A percentile compares a stretch with the other conserved stretches of the same genome.
Conservation (phyloP, 352 stramenopile species). For the Plasmopara halstedii region DNA sequence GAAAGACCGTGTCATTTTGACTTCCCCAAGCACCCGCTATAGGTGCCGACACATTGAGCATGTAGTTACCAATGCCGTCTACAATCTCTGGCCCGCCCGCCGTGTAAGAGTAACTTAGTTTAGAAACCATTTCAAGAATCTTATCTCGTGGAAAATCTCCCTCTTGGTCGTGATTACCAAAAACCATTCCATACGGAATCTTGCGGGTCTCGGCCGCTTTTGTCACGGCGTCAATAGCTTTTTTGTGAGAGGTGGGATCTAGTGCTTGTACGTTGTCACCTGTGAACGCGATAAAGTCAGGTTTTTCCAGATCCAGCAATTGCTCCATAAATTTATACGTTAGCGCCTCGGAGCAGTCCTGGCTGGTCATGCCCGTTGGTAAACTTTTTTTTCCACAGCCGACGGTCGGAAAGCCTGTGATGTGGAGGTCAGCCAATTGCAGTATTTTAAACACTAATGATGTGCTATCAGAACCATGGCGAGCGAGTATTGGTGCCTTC, state of each 20-base stretch:
- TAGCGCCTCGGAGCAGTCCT: constrained; percentile 34
- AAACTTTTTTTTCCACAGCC: constrained; percentile 15
- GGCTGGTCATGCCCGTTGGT: constrained; percentile 16
- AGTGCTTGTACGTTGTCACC: constrained; percentile 47
- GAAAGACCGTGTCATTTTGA: constrained; percentile 25
- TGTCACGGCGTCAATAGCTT: constrained; percentile 31
- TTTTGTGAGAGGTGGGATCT: constrained; percentile 18
- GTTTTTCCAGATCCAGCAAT: constrained; percentile 39
- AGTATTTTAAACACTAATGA: constrained; percentile 46
- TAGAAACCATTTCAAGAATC: constrained; percentile 27
- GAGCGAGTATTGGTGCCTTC: constrained; percentile 15
- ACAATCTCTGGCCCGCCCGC: constrained; percentile 25
- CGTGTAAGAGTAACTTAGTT: constrained; percentile 36
- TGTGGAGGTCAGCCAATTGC: constrained; percentile 50
- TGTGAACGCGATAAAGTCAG: constrained; percentile 50
- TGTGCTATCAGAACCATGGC: constrained; percentile 11
- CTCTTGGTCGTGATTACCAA: constrained; percentile 59
- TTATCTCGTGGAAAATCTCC: constrained; percentile 25
- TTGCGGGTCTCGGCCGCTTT: constrained; percentile 25
- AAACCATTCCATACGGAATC: constrained; percentile 49
- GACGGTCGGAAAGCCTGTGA: constrained; percentile 32
- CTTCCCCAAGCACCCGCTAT: constrained; percentile 22
- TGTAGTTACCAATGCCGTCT: constrained; percentile 49
- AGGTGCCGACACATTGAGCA: constrained; percentile 35
- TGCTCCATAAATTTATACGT: constrained; percentile 39